Base-by-base conservation (phyloP, 1,284 basidiomycete species). In the Meira miltonrushii region DNA sequence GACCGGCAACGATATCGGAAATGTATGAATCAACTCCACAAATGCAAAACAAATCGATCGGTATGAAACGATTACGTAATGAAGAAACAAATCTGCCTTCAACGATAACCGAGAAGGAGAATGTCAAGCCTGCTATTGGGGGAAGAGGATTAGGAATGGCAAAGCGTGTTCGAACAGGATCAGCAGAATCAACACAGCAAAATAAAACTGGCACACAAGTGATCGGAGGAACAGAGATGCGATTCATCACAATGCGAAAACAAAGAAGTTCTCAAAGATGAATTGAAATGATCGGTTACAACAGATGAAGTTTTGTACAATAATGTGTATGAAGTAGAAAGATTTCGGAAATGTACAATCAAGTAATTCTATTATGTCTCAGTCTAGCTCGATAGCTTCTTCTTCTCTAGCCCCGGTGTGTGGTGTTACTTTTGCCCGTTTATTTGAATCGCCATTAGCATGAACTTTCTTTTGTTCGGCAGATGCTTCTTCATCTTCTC, bases 381-480 rank as follows among this genome's bases (percentile, higher is more conserved):
- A 48, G 23, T 48, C 46, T 48, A 48, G 17, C 17, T 48, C 46
- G 46, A 48, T 48, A 12, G 46, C 46, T 48, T 48, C 17, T 23
- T 48, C 46, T 23, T 48, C 46, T 12, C 23, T 23, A 5, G 17
- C 23, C 2, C 46, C 46, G 3, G 17, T 48, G 12, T 15, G 46
- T 17, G 5, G 17, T 12, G 46, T 25, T 2, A 23, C 21, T 25
- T 48, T 48, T 25, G 17, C 25, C 12, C 25, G 17, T 12, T 23
- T 19, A 17, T 25, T 48, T 7, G 46, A 6, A 13, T 13, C 46
- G 2, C 25, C 46, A 13, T 15, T 17, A 5, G 12, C 46, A 12
- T 5, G 5, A 12, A 8, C 8, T 8, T 33, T 33, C 28, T 33
- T 33, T 33, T 33, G 28, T 33, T 48, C 46, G 8, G 46, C 5